Conservation (phyloP, 78 protist species). For the Dictyostelium intermedium region DNA sequence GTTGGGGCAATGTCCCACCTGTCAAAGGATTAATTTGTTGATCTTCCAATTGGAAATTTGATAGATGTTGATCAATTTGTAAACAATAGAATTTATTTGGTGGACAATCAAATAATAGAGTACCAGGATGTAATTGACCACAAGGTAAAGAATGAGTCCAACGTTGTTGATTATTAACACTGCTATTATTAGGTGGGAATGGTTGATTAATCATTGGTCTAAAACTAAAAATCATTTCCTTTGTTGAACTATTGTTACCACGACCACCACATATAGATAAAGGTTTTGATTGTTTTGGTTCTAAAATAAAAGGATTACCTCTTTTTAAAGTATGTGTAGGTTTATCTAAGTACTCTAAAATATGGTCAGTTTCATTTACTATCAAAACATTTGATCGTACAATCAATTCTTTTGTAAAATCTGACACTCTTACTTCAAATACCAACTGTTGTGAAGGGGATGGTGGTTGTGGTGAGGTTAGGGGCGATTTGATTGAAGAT, state of each 20-base stretch:
- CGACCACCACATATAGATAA: background rate
- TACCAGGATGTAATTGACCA: background rate
- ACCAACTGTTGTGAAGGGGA: background rate
- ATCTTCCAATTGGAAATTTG: slow-evolving; percentile 6
- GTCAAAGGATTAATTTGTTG: background rate
- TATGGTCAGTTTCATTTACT: slow-evolving; percentile 31
- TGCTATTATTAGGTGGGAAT: background rate
- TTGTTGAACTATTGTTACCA: background rate
- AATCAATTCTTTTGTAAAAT: background rate
- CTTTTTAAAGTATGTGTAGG: background rate
- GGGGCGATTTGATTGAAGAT: background rate
- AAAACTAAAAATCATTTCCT: slow-evolving; percentile 10
- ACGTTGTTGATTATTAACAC: background rate
- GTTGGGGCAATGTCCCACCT: background rate
- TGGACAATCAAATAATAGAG: slow-evolving; percentile 23
- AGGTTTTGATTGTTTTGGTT: slow-evolving; percentile 41
- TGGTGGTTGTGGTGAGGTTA: background rate
- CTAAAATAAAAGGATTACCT: background rate
- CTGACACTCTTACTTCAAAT: slow-evolving; percentile 16
- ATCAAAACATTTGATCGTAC: slow-evolving; percentile 32
- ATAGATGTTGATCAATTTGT: slow-evolving; percentile 33
- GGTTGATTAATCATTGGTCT: slow-evolving; percentile 1
- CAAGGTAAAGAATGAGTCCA: slow-evolving; percentile 5
- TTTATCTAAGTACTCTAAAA: slow-evolving; percentile 5
- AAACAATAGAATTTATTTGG: slow-evolving; percentile 19